A percentile compares a stretch with the other conserved stretches of the same genome.
These are phyloP conservation scores for Coniella lustricola DNA, from an alignment of 2,329 filamentous ascomycete species.

Conservation along the genomic window DNA sequence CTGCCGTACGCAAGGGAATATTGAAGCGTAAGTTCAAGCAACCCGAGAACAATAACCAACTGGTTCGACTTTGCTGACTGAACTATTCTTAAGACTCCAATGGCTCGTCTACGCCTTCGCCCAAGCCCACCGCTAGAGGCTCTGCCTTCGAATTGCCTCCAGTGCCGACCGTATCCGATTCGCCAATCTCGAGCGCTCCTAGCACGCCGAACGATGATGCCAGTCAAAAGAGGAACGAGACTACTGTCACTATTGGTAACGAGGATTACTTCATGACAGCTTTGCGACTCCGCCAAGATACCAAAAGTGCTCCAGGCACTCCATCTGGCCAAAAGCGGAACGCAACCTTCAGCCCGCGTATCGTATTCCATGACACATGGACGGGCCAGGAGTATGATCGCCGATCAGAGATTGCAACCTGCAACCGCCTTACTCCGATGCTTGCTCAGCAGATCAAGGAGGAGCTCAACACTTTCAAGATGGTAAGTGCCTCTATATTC, in stretches of 20 bases:
- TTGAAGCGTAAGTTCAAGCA: slow-evolving; percentile 66
- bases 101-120: slow-evolving; percentile 60
- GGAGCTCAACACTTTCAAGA: slow-evolving; percentile 98
- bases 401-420: slow-evolving; percentile 91
- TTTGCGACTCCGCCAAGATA: slow-evolving; percentile 65
- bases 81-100: slow-evolving; percentile 41
- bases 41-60: too few relatives aligned
- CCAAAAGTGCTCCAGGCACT: slow-evolving; percentile 73
- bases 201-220: slow-evolving; percentile 80
- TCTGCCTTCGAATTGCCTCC: slow-evolving; percentile 51
- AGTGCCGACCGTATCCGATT: slow-evolving; percentile 62
- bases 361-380: slow-evolving; percentile 96
- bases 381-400: slow-evolving; percentile 93
- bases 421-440: slow-evolving; percentile 94
- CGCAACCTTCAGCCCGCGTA: slow-evolving; percentile 79
- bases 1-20: slow-evolving; percentile 91
- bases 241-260: slow-evolving; percentile 61
- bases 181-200: slow-evolving; percentile 76
- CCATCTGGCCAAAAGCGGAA: slow-evolving; percentile 57
- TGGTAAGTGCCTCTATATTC: slow-evolving; percentile 56
- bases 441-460: slow-evolving; percentile 99
- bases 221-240: slow-evolving; percentile 59
- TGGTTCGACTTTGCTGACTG: slow-evolving; percentile 9
- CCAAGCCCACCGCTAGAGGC: slow-evolving; percentile 52
- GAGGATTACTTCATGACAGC: slow-evolving; percentile 87